Percentiles rank a stretch among this genome's conserved stretches.
Evolutionary conservation across 2,329 filamentous ascomycete species (phyloP).

Genomic region (Xylaria sp.): DNA sequence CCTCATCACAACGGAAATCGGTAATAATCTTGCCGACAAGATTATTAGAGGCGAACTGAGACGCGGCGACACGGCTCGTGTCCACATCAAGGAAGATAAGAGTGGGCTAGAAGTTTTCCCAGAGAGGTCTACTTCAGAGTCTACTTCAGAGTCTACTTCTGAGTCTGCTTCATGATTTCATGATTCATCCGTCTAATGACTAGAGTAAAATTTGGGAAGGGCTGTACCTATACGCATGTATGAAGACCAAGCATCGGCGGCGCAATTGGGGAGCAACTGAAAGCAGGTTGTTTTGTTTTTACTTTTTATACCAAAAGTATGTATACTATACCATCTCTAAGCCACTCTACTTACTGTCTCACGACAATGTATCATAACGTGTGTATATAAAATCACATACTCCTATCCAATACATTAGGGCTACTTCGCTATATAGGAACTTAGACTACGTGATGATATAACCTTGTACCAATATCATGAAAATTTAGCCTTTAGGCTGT

Average conservation of each 20-base stretch:
- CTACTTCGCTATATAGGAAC: no score
- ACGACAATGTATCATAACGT: slow-evolving; percentile 5
- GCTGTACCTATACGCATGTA: slow-evolving; percentile 9
- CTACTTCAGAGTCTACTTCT: neutral
- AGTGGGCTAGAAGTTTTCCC: slow-evolving; percentile 64
- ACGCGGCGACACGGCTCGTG: slow-evolving; percentile 76
- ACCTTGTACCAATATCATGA: neutral
- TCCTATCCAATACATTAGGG: neutral
- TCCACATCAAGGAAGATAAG: slow-evolving; percentile 72
- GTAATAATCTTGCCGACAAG: slow-evolving; percentile 87
- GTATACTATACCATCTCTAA: neutral
- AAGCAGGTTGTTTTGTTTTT: neutral
- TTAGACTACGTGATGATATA: neutral
- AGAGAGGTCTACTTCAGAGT: slow-evolving; percentile 16
- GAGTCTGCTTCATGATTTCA: slow-evolving; percentile 4
- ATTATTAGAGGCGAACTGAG: slow-evolving; percentile 88
- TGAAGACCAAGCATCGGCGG: slow-evolving; percentile 23
- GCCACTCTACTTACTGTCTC: neutral
- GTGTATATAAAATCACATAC: slow-evolving; percentile 19
- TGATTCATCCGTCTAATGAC: slow-evolving; percentile 3
- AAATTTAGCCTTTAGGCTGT: neutral
- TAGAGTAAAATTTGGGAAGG: neutral
- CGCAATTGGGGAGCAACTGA: slow-evolving; percentile 8
- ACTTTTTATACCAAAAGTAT: slow-evolving; percentile 1
- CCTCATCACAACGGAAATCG: slow-evolving; percentile 88